These are phyloP conservation scores for Exophiala alcalophila DNA, from an alignment of 2,329 filamentous ascomycete species.

Conservation along the genomic window DNA sequence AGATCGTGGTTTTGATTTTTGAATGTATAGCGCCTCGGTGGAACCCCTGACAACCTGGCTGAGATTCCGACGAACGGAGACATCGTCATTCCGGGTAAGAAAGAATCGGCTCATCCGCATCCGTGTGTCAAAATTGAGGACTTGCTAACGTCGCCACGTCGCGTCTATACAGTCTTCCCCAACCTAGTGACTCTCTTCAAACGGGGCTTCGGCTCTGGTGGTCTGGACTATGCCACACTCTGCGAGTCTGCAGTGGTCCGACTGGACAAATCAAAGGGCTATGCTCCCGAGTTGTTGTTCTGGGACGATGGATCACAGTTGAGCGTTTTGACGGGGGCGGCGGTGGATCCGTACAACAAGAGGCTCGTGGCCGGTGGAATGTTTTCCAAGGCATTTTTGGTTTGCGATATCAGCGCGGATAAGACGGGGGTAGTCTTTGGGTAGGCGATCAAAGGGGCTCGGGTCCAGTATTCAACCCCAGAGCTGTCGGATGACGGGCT, in stretches of 20 bases:
- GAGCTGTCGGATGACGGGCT: too few relatives aligned
- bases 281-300: slow-evolving; percentile 8
- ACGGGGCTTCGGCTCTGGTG: slow-evolving; percentile 3
- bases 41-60: slow-evolving; percentile 1
- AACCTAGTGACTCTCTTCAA: slow-evolving; percentile 5
- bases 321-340: slow-evolving; percentile 8
- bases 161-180: slow-evolving; percentile 3
- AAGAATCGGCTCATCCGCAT: too few relatives aligned
- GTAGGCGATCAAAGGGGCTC: too few relatives aligned
- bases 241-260: slow-evolving; percentile 8
- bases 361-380: slow-evolving; percentile 4
- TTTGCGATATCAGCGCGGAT: slow-evolving; percentile 4
- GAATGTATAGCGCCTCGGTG: slow-evolving; percentile 1
- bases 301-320: slow-evolving; percentile 8
- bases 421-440: slow-evolving; percentile 3
- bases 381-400: slow-evolving; percentile 6
- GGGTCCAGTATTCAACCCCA: too few relatives aligned
- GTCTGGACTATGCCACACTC: slow-evolving; percentile 4
- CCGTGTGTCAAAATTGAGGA: too few relatives aligned
- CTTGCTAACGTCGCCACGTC: too few relatives aligned
- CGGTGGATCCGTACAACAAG: slow-evolving; percentile 9
- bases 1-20: too few relatives aligned
- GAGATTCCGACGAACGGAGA: slow-evolving; percentile 6
- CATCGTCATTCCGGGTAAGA: slow-evolving; percentile 6
- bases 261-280: slow-evolving; percentile 4